Percentiles rank a stretch among this genome's conserved stretches.
These are phyloP conservation scores for Psophocarpus tetragonolobus DNA, from an alignment of 306 rosid species.

Conservation along the genomic window DNA sequence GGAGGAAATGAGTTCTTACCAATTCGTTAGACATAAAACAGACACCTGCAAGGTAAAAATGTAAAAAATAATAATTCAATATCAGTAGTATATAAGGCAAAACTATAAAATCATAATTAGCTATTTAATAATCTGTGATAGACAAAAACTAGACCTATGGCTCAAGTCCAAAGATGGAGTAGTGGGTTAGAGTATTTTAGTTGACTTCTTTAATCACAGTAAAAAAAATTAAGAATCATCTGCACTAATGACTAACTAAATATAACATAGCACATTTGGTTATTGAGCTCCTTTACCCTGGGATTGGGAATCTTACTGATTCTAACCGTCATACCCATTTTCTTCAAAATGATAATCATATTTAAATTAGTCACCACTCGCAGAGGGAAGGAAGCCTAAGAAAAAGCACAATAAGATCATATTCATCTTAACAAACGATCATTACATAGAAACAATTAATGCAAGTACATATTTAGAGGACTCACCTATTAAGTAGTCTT, in stretches of 20 bases:
- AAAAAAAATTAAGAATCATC: conserved; percentile 6
- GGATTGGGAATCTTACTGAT: neutral
- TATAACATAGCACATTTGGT: neutral
- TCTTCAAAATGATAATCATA: conserved; percentile 13
- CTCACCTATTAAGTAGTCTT: conserved; percentile 91
- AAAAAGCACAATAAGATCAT: neutral
- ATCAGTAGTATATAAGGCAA: conserved; percentile 41
- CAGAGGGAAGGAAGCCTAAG: neutral
- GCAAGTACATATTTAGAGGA: conserved; percentile 22
- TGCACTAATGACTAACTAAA: neutral
- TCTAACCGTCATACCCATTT: conserved; percentile 13
- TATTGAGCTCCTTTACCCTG: neutral
- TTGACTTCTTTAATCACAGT: neutral
- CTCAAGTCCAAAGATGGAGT: conserved; percentile 7
- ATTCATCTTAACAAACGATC: conserved; percentile 14
- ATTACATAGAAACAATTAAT: conserved; percentile 9
- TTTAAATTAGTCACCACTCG: conserved; percentile 21
- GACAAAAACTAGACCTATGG: conserved; percentile 5
- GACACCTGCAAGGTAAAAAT: conserved; percentile 62
- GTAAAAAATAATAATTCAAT: no score
- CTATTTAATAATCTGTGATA: conserved; percentile 2
- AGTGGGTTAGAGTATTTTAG: neutral
- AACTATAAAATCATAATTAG: neutral
- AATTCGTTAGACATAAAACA: conserved; percentile 96
- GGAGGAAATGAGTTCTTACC: conserved; percentile 54